Percentiles rank a stretch among this genome's conserved stretches.
Conservation (phyloP, 2,329 filamentous ascomycete genomes). For the Teratosphaeria zuluensis region DNA sequence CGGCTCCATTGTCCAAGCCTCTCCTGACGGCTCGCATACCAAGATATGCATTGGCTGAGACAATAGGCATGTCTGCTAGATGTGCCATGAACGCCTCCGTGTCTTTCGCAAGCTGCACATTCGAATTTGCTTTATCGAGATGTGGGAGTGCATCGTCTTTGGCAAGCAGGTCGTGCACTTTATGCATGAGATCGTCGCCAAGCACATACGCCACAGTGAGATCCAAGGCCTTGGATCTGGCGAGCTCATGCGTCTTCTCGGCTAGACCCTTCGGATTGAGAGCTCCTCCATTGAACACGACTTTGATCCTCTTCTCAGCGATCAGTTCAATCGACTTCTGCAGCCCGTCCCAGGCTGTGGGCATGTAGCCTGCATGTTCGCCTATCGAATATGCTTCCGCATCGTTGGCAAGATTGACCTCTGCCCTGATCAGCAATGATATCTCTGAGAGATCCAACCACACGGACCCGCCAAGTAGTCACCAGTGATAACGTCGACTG, state of each 20-base stretch:
- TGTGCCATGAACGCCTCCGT: conserved; percentile 12
- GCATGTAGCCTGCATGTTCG: conserved; percentile 16
- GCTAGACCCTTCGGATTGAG: conserved; percentile 46
- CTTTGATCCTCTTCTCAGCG: conserved; percentile 41
- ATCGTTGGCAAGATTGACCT: conserved; percentile 20
- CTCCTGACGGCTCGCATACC: conserved; percentile 33
- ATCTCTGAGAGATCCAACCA: neutral
- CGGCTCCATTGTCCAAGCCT: conserved; percentile 29
- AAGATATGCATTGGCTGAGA: conserved; percentile 29
- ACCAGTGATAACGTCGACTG: conserved; percentile 44
- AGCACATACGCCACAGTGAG: conserved; percentile 38
- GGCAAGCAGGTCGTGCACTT: conserved; percentile 10
- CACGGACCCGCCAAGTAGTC: conserved; percentile 40
- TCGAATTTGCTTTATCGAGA: conserved; percentile 14
- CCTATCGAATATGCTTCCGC: conserved; percentile 12
- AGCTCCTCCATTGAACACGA: conserved; percentile 48
- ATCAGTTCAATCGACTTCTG: conserved; percentile 37
- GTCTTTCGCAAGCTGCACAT: conserved; percentile 14
- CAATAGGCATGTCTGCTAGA: conserved; percentile 11
- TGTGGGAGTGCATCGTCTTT: conserved; percentile 11
- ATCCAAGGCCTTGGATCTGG: conserved; percentile 22
- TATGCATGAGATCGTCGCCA: conserved; percentile 27
- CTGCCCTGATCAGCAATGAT: conserved; percentile 1
- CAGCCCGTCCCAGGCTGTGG: conserved; percentile 41
- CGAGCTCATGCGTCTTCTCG: conserved; percentile 31